Evolutionary conservation across 805 yeast species (phyloP), one percentile per base, ranked within the genome.

Genomic region (Lipomyces sp.): DNA sequence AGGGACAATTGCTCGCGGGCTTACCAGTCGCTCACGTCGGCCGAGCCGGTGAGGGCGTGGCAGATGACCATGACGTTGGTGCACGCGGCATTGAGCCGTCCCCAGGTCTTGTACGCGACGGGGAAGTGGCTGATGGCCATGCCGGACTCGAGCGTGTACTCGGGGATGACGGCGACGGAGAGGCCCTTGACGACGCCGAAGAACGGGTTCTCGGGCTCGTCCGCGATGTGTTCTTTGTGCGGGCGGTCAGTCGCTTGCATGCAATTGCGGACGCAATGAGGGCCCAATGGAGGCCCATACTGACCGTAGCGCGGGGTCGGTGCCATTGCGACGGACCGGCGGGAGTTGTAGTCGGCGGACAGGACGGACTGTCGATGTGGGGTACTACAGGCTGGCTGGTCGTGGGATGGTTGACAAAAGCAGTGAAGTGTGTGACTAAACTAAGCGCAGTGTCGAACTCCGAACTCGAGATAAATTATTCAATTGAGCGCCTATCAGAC

Each of bases 51-150:
- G 48, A 93, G 73, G 0, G 98, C 98, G 72, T 93, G 98, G 61
- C 96, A 86, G 13, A 93, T 86, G n/a, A 93, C 80, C 74, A 93
- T 72, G 52, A 83, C 89, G 65, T 93, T 93, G 59, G 82, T 82
- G 7, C 77, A 81, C 2, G 68, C 71, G 6, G 73, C 78, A 64
- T 89, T 89, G 41, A 93, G 74, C 48, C 78, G 74, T 2, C 98
- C 98, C 97, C 97, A 93, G 0, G 95, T 84, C 67, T 91, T 91
- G 72, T 86, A 93, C 2, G 98, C 98, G 21, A 93, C 86, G 0
- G 96, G 98, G 39, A 90, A 87, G 24, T 86, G 73, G 39, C 63
- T 66, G 11, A 91, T 69, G 0, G 74, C 68, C 53, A 86, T 89
- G 3, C 96, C 96, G 46, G 93, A 84, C 64, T 93, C 98, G 22